Percentiles rank a stretch among this genome's conserved stretches.
Evolutionary conservation across 768 basidiomycete genomes (phyloP).

Genomic region (Collybia sordida): DNA sequence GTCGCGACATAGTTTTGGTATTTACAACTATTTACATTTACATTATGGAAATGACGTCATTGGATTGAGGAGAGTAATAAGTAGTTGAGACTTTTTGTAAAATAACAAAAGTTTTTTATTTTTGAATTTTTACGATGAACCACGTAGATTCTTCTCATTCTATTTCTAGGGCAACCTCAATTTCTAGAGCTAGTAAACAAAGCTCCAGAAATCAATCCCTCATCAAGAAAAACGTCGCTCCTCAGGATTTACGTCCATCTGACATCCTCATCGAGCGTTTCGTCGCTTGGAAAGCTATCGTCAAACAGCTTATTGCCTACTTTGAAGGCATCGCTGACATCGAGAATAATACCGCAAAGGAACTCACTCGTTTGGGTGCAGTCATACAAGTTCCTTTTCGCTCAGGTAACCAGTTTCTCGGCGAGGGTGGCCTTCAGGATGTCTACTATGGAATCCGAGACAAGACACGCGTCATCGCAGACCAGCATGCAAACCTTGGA

Average conservation of each 20-base stretch:
- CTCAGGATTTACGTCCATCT: conserved; percentile 87
- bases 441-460: conserved; percentile 91
- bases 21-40: no score
- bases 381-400: conserved; percentile 98
- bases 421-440: conserved; percentile 97
- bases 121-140: conserved; percentile 19
- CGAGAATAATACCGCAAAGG: conserved; percentile 90
- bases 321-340: conserved; percentile 84
- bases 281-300: conserved; percentile 93
- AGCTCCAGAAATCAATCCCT: conserved; percentile 81
- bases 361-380: conserved; percentile 89
- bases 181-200: conserved; percentile 62
- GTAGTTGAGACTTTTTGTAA: no score
- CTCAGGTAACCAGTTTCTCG: conserved; percentile 94
- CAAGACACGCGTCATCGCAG: conserved; percentile 90
- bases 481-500: conserved; percentile 95
- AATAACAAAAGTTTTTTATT: no score
- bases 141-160: conserved; percentile 38
- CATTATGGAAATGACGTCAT: no score
- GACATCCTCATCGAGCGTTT: conserved; percentile 97
- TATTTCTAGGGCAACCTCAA: conserved; percentile 69
- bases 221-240: conserved; percentile 92
- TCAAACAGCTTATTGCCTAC: conserved; percentile 93
- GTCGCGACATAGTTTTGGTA: no score
- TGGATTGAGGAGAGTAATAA: no score